These are phyloP conservation scores for Scutellaria baicalensis DNA, from an alignment of 257 asterid species.

Conservation along the genomic window DNA sequence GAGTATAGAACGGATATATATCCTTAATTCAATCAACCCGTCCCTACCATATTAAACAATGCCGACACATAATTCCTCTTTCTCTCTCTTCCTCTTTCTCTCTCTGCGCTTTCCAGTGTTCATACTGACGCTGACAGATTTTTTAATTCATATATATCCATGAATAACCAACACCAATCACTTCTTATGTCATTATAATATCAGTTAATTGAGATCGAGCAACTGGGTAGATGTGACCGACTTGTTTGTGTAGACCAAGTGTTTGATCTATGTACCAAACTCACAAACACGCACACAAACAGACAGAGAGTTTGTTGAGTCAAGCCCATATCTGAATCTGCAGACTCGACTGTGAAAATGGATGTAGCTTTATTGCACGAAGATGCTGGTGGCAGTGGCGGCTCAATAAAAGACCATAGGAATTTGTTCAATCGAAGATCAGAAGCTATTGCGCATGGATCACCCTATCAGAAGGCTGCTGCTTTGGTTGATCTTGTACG, in stretches of 20 bases:
- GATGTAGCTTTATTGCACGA: slow-evolving; percentile 44
- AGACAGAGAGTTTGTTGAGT: background rate
- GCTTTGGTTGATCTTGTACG: slow-evolving; percentile 96
- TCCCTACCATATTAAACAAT: too few species aligned
- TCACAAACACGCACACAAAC: background rate
- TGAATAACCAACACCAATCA: slow-evolving; percentile 2
- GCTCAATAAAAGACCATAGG: slow-evolving; percentile 18
- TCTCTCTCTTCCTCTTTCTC: background rate
- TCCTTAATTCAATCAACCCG: too few species aligned
- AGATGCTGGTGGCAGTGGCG: slow-evolving; percentile 14
- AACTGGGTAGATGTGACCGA: background rate
- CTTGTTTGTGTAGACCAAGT: slow-evolving; percentile 10
- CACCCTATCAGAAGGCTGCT: slow-evolving; percentile 81
- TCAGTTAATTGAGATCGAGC: background rate
- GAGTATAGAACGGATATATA: too few species aligned
- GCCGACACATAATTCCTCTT: background rate
- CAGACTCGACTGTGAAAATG: slow-evolving; percentile 29
- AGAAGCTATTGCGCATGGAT: slow-evolving; percentile 78
- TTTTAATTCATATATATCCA: background rate
- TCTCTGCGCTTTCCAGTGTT: background rate
- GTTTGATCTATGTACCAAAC: slow-evolving; percentile 12
- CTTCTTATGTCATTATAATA: background rate
- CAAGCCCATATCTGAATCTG: slow-evolving; percentile 25
- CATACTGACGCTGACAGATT: background rate
- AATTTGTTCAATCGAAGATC: slow-evolving; percentile 30